Base-by-base conservation (phyloP, 225 moss, liverwort and hornwort species). In the Pseudoscleropodium purum region DNA sequence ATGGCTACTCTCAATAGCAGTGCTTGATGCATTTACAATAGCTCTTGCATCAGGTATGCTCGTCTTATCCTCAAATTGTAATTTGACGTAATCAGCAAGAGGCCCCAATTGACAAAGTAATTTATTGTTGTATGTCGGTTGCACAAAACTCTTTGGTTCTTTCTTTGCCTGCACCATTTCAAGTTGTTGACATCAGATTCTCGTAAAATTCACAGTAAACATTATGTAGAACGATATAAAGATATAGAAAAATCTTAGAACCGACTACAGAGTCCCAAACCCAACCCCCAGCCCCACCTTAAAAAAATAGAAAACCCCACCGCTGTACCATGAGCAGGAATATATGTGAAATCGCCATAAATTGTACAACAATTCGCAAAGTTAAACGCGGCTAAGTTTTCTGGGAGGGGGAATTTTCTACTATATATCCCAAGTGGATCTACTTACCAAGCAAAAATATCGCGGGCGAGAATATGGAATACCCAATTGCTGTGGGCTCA, bases 401-500 rank as follows among this genome's bases (percentile, higher is more conserved):
- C 39, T 39, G 7, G 11, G 16, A 86, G 54, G 64, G 36, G n/a
- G 11, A 8, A 15, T 59, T 63, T 63, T 87, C 78, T 52, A 56
- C 23, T 21, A 37, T 20, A 39, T 23, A 74, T 72, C 74, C 36
- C 52, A 65, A 90, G 73, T 21, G n/a, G 54, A 86, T 81, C 75
- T 84, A 57, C 88, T 84, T 87, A 99, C 99, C 95, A 99, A 93
- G 90, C 97, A 97, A 84, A 97, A 99, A 82, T 99, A 99, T 51
- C 99, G 96, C 11, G 99, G 99, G 45, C 99, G 96, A 75, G 99
- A 99, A 82, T 99, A 99, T 29, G 99, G 99, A 84, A 99, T 97
- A 78, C 96, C 97, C 79, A 97, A 92, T 91, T 99, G 99, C 86
- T 94, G 97, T 86, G 99, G 97, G 81, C 95, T 99, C 80, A 97